phyloP scores from a whole-genome alignment of 2,329 filamentous ascomycete species.

The Chrysoporthe austroafricana region DNA sequence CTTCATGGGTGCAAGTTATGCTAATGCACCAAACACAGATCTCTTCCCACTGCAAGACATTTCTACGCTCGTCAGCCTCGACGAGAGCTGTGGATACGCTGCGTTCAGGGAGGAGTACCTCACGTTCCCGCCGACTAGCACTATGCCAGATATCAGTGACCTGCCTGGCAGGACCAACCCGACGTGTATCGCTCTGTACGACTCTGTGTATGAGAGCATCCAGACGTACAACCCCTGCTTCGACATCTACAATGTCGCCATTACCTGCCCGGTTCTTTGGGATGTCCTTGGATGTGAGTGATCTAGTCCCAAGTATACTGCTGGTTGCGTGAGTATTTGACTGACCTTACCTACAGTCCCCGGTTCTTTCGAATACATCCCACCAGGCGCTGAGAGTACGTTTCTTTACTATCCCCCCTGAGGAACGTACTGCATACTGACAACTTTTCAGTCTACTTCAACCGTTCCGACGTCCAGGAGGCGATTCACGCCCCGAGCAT shows the following conservation, averaged over 20 bases:
- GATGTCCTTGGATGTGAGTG: constrained; percentile 63
- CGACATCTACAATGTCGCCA: constrained; percentile 74
- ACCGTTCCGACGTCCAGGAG: constrained; percentile 69
- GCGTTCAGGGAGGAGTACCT: constrained; percentile 64
- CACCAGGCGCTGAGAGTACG: constrained; percentile 54
- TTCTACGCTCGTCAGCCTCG: constrained; percentile 53
- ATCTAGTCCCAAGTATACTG: background rate
- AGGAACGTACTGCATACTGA: background rate
- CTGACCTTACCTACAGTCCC: constrained; percentile 48
- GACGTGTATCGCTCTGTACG: constrained; percentile 61
- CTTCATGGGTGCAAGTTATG: background rate
- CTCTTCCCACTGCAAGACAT: constrained; percentile 68
- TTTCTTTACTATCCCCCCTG: background rate
- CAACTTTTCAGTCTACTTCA: constrained; percentile 62
- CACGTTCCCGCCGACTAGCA: constrained; percentile 68
- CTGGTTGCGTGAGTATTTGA: background rate
- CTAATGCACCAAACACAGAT: constrained; percentile 26
- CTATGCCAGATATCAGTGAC: constrained; percentile 51
- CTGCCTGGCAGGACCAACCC: constrained; percentile 44
- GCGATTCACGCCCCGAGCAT: constrained; percentile 36
- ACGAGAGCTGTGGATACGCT: constrained; percentile 64
- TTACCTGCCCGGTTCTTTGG: constrained; percentile 71
- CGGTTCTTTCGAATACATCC: constrained; percentile 64
- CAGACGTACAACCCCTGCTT: constrained; percentile 74
- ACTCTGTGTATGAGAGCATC: constrained; percentile 58